Base-by-base conservation (phyloP, 805 yeast genomes). In the Kodamaea laetipori region DNA sequence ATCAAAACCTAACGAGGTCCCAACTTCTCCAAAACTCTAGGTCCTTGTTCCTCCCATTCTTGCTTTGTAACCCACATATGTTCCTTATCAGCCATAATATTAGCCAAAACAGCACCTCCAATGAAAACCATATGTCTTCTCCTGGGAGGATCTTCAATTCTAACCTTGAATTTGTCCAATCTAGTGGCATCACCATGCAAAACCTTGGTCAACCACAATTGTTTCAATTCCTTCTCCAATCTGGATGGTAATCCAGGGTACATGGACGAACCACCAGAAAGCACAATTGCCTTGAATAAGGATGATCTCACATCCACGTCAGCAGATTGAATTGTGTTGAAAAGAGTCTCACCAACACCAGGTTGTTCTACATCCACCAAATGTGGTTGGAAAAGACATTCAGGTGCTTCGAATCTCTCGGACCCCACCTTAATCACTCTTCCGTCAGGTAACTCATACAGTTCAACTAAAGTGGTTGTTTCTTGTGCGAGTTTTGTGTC, bases 61-160 rank as follows among this genome's bases (percentile, higher is more conserved):
- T 86, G 89, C 63, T 86, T 90, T 42, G 88, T 75, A 54, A 94
- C 80, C 99, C 99, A 94, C 96, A 94, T 87, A 60, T 90, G 97
- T 53, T 90, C 97, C 66, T 92, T 94, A 64, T 90, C 97, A 37
- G 95, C 95, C 98, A 94, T 94, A 55, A 94, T 92, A 61, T 86
- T 89, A 25, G 99, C 98, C 61, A 94, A 76, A 15, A 94, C 98
- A 4, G 98, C 98, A 57, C 99, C 99, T 55, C 99, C 99, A 53
- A 92, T 83, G 68, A 94, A 94, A 26, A 94, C 99, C 97, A 94
- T 92, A 67, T 94, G 97, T 64, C 90, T 86, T 76, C 99, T 89
- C 74, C 98, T 82, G 54, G 99, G 99, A 32, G 99, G 98, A 65
- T 94, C 98, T 66, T 94, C 98, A 57, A 94, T 94, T 68, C 92